Conservation (phyloP, 139 green algal species). For the Pseudopediastrum boryanum region DNA sequence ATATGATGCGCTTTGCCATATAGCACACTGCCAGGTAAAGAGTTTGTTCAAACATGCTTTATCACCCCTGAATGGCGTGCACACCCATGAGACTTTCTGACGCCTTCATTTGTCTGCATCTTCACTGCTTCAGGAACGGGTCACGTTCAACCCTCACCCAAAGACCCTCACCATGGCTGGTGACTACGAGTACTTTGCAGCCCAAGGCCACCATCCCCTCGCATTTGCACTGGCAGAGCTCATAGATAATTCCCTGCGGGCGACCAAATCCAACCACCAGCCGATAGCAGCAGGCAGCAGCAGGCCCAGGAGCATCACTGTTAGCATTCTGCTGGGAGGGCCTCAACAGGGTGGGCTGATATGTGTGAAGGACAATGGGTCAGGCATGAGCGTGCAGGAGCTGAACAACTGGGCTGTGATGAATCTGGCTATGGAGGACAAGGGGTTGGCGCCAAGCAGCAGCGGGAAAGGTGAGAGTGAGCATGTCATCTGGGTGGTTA, state of each 20-base stretch:
- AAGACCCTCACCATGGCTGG: conserved; percentile 85
- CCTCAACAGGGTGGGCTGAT: conserved; percentile 49
- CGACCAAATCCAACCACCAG: conserved; percentile 51
- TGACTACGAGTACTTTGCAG: conserved; percentile 87
- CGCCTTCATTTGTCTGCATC: too few species aligned
- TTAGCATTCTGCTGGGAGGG: conserved; percentile 59
- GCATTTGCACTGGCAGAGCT: conserved; percentile 84
- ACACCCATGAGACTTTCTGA: too few species aligned
- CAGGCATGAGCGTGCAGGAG: conserved; percentile 49
- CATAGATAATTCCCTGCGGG: conserved; percentile 80
- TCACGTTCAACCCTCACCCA: conserved; percentile 80
- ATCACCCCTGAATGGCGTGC: too few species aligned
- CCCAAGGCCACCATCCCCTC: conserved; percentile 75
- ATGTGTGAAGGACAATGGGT: conserved; percentile 75
- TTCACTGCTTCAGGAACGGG: conserved; percentile 57
- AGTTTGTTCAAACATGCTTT: too few species aligned
- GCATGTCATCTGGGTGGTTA: too few species aligned
- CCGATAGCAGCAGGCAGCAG: background rate
- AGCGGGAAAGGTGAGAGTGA: too few species aligned
- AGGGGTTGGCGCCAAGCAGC: conserved; percentile 47
- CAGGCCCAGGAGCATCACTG: conserved; percentile 47
- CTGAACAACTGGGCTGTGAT: conserved; percentile 86
- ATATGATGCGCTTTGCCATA: too few species aligned
- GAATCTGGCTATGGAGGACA: conserved; percentile 84
- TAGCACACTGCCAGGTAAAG: too few species aligned